These are phyloP conservation scores for Phanerochaete carnosa DNA, from an alignment of 768 basidiomycete genomes.

Conservation along the genomic window DNA sequence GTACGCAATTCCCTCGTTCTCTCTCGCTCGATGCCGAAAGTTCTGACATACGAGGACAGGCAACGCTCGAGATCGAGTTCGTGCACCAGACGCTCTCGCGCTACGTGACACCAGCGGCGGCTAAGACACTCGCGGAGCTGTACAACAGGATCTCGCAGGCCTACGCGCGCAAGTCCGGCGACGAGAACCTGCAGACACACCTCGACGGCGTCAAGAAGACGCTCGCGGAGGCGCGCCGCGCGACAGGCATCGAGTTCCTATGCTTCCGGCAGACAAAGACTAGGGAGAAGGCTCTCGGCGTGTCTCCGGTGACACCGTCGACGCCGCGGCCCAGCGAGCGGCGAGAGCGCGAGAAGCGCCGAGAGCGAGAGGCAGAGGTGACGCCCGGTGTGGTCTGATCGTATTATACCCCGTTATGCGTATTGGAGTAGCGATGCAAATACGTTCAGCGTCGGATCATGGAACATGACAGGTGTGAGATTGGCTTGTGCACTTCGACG, in stretches of 20 bases:
- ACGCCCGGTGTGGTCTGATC: background rate
- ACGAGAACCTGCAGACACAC: conserved; percentile 82
- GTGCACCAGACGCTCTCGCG: conserved; percentile 93
- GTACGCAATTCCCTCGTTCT: conserved; percentile 36
- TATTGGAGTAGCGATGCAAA: too few species aligned
- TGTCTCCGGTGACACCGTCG: background rate
- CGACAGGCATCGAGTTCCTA: conserved; percentile 92
- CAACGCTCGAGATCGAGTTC: conserved; percentile 98
- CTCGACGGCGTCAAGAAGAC: conserved; percentile 92
- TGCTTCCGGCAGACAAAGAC: conserved; percentile 74
- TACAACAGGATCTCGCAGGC: conserved; percentile 95
- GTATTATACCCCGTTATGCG: too few species aligned
- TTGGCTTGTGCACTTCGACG: too few species aligned
- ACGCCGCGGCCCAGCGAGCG: background rate
- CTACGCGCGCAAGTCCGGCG: conserved; percentile 80
- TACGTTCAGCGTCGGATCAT: too few species aligned
- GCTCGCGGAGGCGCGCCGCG: conserved; percentile 79
- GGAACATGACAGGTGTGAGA: too few species aligned
- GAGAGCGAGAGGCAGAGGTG: background rate
- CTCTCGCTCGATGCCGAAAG: background rate
- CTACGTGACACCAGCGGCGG: conserved; percentile 80
- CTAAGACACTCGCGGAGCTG: conserved; percentile 82
- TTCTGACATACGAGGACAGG: conserved; percentile 43
- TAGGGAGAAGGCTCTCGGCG: conserved; percentile 15
- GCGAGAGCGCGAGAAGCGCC: background rate